Evolutionary conservation across 2,329 filamentous ascomycete genomes (phyloP).

Genomic region (Sclerotiophoma versabilis): DNA sequence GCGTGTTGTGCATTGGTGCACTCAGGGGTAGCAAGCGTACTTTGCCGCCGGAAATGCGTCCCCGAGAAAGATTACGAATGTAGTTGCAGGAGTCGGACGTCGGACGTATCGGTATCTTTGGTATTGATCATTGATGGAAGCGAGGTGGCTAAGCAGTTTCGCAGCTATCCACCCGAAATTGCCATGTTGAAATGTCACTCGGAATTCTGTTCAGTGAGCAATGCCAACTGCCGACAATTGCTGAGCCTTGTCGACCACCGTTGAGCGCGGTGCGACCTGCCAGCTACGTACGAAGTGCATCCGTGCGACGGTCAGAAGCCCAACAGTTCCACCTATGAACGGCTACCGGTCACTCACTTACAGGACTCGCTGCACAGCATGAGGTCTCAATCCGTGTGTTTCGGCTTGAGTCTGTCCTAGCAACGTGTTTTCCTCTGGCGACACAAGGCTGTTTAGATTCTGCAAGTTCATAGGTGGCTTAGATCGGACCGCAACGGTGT

Average conservation of each 20-base stretch:
- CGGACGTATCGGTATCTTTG: constrained; percentile 1
- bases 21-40: background rate
- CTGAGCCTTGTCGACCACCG: constrained; percentile 18
- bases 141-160: constrained; percentile 10
- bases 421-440: constrained; percentile 34
- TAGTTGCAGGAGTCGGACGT: constrained; percentile 5
- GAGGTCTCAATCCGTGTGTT: constrained; percentile 21
- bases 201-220: background rate
- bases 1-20: background rate
- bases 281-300: constrained; percentile 23
- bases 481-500: constrained; percentile 22
- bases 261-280: constrained; percentile 14
- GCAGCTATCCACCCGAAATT: constrained; percentile 15
- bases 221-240: constrained; percentile 18
- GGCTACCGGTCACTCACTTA: constrained; percentile 26
- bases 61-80: constrained; percentile 1
- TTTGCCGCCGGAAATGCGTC: background rate
- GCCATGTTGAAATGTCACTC: constrained; percentile 22
- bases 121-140: constrained; percentile 9
- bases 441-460: constrained; percentile 27
- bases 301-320: constrained; percentile 33
- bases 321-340: constrained; percentile 42
- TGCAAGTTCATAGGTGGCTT: constrained; percentile 37
- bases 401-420: constrained; percentile 23
- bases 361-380: constrained; percentile 32